These are phyloP conservation scores for Saturnispora sanitii DNA, from an alignment of 805 yeast genomes.

Conservation along the genomic window DNA sequence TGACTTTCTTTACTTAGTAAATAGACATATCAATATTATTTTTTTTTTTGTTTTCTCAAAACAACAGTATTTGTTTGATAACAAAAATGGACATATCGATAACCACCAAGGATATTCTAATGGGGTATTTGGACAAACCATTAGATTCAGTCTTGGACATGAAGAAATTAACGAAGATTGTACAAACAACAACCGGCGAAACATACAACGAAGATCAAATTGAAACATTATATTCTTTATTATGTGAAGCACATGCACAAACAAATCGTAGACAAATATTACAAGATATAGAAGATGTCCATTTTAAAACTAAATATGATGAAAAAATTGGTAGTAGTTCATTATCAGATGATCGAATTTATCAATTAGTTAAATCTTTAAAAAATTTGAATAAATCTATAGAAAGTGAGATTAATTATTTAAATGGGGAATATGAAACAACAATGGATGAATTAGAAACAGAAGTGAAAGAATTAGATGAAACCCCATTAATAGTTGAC, in stretches of 20 bases:
- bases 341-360: conserved; percentile 15
- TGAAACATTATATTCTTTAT: conserved; percentile 13
- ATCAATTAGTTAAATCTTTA: conserved; percentile 18
- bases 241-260: conserved; percentile 8
- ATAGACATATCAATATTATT: too few species aligned
- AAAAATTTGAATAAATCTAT: conserved; percentile 22
- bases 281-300: conserved; percentile 5
- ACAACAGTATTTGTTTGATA: too few species aligned
- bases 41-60: too few species aligned
- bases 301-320: neutral
- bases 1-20: too few species aligned
- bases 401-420: conserved; percentile 8
- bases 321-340: neutral
- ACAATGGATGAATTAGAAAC: conserved; percentile 17
- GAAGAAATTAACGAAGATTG: conserved; percentile 13
- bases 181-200: conserved; percentile 10
- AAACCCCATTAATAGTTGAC: neutral
- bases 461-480: conserved; percentile 1
- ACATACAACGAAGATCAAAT: conserved; percentile 1
- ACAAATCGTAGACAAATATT: conserved; percentile 2
- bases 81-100: too few species aligned
- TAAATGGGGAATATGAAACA: conserved; percentile 12
- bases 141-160: conserved; percentile 17
- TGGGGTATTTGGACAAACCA: conserved; percentile 18
- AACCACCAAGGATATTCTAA: conserved; percentile 16